These are phyloP conservation scores for Metrosideros polymorpha DNA, from an alignment of 441 rosid genomes.

Conservation along the genomic window DNA sequence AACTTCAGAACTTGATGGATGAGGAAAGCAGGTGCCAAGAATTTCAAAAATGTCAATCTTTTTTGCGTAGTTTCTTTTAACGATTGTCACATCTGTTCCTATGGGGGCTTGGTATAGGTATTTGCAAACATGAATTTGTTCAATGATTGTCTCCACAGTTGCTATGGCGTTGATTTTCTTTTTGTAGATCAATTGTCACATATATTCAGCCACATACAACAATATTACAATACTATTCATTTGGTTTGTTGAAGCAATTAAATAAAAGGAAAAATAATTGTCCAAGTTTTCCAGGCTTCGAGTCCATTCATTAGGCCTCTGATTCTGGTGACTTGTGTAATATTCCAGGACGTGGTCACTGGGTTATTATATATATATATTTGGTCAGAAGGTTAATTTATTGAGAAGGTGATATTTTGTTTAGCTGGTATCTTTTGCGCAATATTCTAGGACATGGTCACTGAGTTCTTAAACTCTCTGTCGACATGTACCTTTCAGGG, in stretches of 20 bases:
- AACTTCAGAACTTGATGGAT: slow-evolving; percentile 35
- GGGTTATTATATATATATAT: no score
- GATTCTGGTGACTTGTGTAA: not conserved
- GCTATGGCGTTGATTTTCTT: not conserved
- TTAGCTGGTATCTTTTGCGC: not conserved
- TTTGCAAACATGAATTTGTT: not conserved
- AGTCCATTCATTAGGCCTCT: not conserved
- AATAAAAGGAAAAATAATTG: not conserved
- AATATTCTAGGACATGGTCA: not conserved
- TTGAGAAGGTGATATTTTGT: not conserved
- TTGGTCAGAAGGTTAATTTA: no score
- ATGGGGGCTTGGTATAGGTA: not conserved
- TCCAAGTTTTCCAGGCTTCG: not conserved
- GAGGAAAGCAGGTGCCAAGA: slow-evolving; percentile 46
- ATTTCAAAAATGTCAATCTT: not conserved
- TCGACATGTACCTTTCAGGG: slow-evolving; percentile 25
- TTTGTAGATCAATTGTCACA: not conserved
- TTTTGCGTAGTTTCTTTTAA: not conserved
- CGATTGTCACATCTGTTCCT: not conserved
- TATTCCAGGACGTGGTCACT: not conserved
- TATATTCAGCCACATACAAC: not conserved
- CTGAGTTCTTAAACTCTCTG: not conserved
- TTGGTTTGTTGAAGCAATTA: not conserved
- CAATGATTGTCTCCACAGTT: not conserved
- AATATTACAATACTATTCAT: not conserved